Base-by-base conservation (phyloP, 345 rosid genomes). In the Bretschneidera sinensis region DNA sequence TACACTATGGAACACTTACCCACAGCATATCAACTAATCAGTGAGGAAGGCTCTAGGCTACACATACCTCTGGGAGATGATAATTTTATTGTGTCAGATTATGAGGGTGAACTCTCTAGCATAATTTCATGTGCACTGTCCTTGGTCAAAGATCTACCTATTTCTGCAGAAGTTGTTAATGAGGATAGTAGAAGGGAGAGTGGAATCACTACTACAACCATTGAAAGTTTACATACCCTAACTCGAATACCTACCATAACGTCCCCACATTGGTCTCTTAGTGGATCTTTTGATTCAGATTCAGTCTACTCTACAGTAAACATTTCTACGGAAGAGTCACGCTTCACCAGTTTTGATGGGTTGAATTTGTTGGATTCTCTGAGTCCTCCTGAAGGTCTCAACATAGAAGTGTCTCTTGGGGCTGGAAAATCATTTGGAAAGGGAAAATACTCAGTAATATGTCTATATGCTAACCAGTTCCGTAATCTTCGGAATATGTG, bases 71-170 rank as follows among this genome's bases (percentile, higher is more conserved):
- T 90, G 51, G 80, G 73, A 51, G 75, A 67, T 28, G 79, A 81
- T 61, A 62, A 73, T 49, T 78, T 72, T 60, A 62, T 94, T 7
- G 79, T 94, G 67, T 86, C 92, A 11, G 97, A 90, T 72, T 82
- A 78, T 64, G 99, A 94, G 60, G 91, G 85, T 52, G 99, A 94
- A 72, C 78, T 91, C 67, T 90, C 99, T 11, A 94, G 97, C 71
- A 61, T 90, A 54, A 94, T 94, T 65, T 95, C 97, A 64, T 94
- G 96, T 53, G 95, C 95, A 9, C 68, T 94, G 74, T 78, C 87
- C 43, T 73, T 77, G 68, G 54, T 83, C 70, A 77, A 81, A 71
- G 80, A 78, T 61, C 33, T 45, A 28, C 64, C 80, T 47, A 49
- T 68, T 20, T 45, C 71, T 57, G 33, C 69, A 48, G 79, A 63